A percentile compares a stretch with the other conserved stretches of the same genome.
Evolutionary conservation across 495 filamentous ascomycete species (phyloP).

Genomic region (Podospora fimiseda): DNA sequence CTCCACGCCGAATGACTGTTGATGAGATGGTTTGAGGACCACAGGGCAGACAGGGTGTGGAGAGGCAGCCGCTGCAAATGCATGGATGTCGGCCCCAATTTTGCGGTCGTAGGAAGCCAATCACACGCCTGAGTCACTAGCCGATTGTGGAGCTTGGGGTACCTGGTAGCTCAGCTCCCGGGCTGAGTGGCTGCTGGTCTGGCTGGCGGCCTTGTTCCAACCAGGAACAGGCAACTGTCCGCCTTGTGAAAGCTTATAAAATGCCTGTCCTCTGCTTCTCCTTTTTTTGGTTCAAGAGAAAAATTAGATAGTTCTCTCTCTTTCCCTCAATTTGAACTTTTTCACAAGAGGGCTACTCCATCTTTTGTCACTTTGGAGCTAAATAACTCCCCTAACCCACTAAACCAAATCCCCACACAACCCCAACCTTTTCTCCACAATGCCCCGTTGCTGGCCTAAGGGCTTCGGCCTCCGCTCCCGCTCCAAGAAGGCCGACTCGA

Average conservation of each 20-base stretch:
- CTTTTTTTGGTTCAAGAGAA: not conserved
- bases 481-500: slow-evolving; percentile 12
- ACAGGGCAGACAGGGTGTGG: no score
- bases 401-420: not conserved
- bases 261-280: not conserved
- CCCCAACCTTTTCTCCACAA: slow-evolving; percentile 3
- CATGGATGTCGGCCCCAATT: not conserved
- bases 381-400: not conserved
- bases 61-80: slow-evolving; percentile 8
- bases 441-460: slow-evolving; percentile 18
- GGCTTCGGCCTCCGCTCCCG: slow-evolving; percentile 10
- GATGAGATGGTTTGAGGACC: no score
- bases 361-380: not conserved
- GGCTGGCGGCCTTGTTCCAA: not conserved
- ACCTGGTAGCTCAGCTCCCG: slow-evolving; percentile 4
- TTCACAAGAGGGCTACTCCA: no score
- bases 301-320: not conserved
- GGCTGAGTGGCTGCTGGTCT: not conserved
- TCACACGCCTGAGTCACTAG: slow-evolving; percentile 16
- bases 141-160: slow-evolving; percentile 14
- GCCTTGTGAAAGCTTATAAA: not conserved
- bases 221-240: not conserved
- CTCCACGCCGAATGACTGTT: no score
- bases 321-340: no score
- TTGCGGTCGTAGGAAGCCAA: not conserved